Evolutionary conservation across 1,284 basidiomycete genomes (phyloP), one percentile per base, ranked within the genome.

Genomic region (Ganoderma lingzhi): DNA sequence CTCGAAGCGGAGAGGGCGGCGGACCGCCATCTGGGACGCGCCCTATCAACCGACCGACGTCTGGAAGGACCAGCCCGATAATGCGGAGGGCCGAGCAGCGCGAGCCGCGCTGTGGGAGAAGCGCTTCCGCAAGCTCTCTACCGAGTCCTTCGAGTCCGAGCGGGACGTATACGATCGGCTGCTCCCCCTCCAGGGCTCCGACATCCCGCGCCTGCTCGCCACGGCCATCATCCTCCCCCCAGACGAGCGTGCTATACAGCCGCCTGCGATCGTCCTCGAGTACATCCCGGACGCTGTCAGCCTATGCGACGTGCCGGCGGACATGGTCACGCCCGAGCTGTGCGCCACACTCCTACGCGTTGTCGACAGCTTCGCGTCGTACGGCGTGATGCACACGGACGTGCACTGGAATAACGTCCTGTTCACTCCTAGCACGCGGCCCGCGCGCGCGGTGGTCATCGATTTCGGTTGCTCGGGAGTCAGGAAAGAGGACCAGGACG

Each of bases 241-340:
- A 0, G 51, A 67, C 62, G 65, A 66, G 53, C 66, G 70, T 2
- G 70, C 61, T 4, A 23, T 68, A 6, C 37, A 53, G 8, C 65
- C 55, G 1, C 58, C 61, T 14, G 70, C 65, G 6, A 8, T 71
- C 39, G 44, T 68, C 55, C 14, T 68, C 6, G 70, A 71, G 55
- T 66, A 66, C 61, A 64, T 71, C 61, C 64, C 51, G 2, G 70
- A 71, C 58, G 66, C 70, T 2, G 32, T 68, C 55, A 48, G 17
- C 28, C 61, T 71, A 17, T 5, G 28, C 19, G 60, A 64, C n/a
- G 45, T 70, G 15, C 28, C 63, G 6, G n/a, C 2, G 12, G 66
- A 44, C 1, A 15, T 17, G 44, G 45, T 67, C 39, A 28, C 61
- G 28, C 32, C 17, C 1, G 51, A 37, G 55, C 12, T 62, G 32